Percentiles rank a stretch among this genome's conserved stretches.
Evolutionary conservation across 1,139 yeast species (phyloP).

Genomic region (Diutina rugosa): DNA sequence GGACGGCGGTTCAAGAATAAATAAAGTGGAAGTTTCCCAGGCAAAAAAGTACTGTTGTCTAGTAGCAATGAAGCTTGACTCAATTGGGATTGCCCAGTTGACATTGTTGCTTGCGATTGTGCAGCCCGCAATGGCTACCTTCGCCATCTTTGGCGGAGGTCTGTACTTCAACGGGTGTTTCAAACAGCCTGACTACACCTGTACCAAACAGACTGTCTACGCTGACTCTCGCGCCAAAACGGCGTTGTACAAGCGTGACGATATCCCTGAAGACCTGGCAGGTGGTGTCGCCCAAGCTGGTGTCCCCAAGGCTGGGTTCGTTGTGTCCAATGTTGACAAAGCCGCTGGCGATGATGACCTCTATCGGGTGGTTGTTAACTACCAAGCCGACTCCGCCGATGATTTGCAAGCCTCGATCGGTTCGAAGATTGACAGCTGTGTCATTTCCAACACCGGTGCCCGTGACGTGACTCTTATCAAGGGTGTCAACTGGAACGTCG

Average conservation of each 20-base stretch:
- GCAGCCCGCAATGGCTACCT: conserved; percentile 1
- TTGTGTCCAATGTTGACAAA: conserved; percentile 1
- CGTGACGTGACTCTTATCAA: neutral
- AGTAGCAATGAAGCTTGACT: neutral
- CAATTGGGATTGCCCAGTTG: conserved; percentile 1
- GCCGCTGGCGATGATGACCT: neutral
- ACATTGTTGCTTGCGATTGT: conserved; percentile 2
- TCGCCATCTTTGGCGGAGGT: neutral
- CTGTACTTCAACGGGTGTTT: neutral
- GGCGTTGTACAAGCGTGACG: neutral
- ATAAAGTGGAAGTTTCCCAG: neutral
- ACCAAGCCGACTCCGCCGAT: neutral
- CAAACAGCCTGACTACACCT: neutral
- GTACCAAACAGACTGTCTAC: neutral
- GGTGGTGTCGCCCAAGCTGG: neutral
- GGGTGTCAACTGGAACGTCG: neutral
- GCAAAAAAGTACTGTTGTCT: neutral
- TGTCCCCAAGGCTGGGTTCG: neutral
- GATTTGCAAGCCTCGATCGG: neutral
- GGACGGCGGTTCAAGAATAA: neutral
- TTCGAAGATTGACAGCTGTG: neutral
- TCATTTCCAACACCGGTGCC: neutral
- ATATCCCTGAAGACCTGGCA: neutral
- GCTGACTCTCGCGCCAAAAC: neutral
- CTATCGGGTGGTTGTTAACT: neutral